Conservation (phyloP, 177 flowering plant species). For the Vitis hybrid region DNA sequence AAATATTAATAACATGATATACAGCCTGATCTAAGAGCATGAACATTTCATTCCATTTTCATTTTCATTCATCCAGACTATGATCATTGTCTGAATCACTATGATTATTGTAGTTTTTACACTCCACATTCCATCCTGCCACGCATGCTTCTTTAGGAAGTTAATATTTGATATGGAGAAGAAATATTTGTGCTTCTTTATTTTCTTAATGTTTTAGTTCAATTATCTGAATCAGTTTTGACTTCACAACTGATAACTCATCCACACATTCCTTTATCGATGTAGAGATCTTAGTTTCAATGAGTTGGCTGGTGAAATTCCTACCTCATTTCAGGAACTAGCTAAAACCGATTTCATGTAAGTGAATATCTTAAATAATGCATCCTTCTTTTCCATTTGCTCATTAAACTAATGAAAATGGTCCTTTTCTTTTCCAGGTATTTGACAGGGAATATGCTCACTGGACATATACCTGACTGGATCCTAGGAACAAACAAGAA, state of each 20-base stretch:
- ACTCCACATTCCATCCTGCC: background rate
- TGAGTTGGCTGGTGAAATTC: slow-evolving; percentile 60
- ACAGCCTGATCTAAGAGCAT: too few relatives aligned
- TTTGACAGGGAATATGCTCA: slow-evolving; percentile 64
- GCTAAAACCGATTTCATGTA: slow-evolving; percentile 55
- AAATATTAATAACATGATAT: too few relatives aligned
- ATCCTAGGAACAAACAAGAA: slow-evolving; percentile 50
- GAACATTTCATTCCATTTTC: background rate
- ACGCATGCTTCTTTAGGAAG: background rate
- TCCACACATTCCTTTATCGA: slow-evolving; percentile 8
- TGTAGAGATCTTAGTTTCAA: slow-evolving; percentile 79
- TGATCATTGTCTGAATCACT: too few relatives aligned
- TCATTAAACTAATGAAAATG: background rate
- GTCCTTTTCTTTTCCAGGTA: slow-evolving; percentile 35
- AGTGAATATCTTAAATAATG: slow-evolving; percentile 19
- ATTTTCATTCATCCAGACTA: background rate
- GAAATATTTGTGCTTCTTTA: background rate
- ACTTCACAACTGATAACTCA: background rate
- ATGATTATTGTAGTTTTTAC: too few relatives aligned
- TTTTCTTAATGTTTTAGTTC: background rate
- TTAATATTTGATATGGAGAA: background rate
- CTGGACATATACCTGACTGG: slow-evolving; percentile 57
- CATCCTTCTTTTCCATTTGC: background rate
- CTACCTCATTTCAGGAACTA: slow-evolving; percentile 40
- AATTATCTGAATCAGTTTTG: background rate